These are phyloP conservation scores for Biancaea sappan DNA, from an alignment of 306 rosid genomes.

Conservation along the genomic window DNA sequence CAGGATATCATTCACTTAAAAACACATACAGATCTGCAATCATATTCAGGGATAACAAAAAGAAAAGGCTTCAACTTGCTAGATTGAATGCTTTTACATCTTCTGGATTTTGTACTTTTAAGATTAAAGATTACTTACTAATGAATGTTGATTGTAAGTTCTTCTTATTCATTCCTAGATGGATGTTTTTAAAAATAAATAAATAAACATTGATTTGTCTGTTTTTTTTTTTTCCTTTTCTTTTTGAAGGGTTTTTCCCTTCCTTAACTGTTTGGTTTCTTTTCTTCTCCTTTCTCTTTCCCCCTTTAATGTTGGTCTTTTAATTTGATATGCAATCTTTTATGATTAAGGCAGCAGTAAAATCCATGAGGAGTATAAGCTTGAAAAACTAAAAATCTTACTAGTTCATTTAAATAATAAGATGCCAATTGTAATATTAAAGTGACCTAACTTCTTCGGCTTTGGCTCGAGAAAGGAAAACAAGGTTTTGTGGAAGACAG, in stretches of 20 bases:
- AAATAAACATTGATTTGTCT: too few relatives aligned
- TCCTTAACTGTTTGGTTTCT: background rate
- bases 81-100: background rate
- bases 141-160: background rate
- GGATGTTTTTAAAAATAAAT: too few relatives aligned
- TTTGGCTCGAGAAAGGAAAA: too few relatives aligned
- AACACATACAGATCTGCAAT: too few relatives aligned
- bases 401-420: background rate
- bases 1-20: background rate
- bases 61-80: background rate
- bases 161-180: background rate
- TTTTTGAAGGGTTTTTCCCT: background rate
- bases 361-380: background rate
- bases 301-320: background rate
- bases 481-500: too few relatives aligned
- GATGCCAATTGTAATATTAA: background rate
- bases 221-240: too few relatives aligned
- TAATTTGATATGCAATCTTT: background rate
- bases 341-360: background rate
- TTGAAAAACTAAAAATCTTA: background rate
- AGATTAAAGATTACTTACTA: background rate
- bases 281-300: background rate
- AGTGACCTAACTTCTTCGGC: background rate
- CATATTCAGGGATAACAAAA: background rate
- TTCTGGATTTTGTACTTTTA: background rate